Percentiles rank a stretch among this genome's conserved stretches.
phyloP scores from a whole-genome alignment of 495 filamentous ascomycete species.

The Chaetomium tenue region DNA sequence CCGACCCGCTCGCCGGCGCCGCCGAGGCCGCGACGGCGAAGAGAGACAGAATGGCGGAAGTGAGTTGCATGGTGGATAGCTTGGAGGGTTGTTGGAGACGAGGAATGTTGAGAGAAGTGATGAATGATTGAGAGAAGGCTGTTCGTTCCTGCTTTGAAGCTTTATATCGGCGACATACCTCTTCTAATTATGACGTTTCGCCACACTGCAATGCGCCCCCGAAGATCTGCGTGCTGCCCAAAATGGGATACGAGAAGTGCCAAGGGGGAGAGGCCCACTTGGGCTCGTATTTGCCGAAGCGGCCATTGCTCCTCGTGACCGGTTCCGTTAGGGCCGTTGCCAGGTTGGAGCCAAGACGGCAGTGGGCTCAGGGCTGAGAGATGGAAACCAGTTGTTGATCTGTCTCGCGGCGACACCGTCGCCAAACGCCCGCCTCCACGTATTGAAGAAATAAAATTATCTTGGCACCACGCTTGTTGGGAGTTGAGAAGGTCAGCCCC shows the following conservation, averaged over 20 bases:
- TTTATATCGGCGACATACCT: neutral
- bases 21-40: conserved; percentile 49
- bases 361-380: no score
- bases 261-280: conserved; percentile 9
- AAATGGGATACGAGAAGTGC: conserved; percentile 6
- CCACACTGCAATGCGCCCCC: neutral
- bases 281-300: conserved; percentile 3
- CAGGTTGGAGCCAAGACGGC: no score
- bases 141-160: neutral
- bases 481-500: no score
- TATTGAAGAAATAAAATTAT: no score
- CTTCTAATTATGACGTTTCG: neutral
- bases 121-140: no score
- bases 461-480: no score
- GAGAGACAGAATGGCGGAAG: conserved; percentile 25
- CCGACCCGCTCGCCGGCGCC: conserved; percentile 20
- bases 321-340: no score
- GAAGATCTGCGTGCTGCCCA: conserved; percentile 5
- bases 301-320: neutral
- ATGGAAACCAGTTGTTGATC: no score
- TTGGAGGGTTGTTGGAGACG: neutral
- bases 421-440: no score
- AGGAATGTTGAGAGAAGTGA: no score
- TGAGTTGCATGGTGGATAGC: conserved; percentile 23
- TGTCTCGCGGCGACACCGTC: no score